These are phyloP conservation scores for Albugo candida DNA, from an alignment of 352 stramenopile species.

Conservation along the genomic window DNA sequence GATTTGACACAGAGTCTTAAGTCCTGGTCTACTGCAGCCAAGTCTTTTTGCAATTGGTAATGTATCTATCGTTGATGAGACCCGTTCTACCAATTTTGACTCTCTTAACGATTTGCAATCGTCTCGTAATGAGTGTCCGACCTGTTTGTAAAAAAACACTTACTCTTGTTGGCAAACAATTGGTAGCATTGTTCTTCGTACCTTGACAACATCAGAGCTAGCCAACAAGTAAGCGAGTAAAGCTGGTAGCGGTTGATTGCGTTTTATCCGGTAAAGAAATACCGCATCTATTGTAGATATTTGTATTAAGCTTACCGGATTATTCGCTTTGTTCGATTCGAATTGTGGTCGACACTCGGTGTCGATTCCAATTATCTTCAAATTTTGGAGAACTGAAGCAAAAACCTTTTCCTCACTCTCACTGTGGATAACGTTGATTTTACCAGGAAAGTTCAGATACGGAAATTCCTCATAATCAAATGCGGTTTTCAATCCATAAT, in stretches of 20 bases:
- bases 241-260: conserved; percentile 26
- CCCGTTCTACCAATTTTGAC: conserved; percentile 28
- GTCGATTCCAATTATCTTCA: conserved; percentile 36
- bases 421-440: conserved; percentile 43
- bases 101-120: conserved; percentile 45
- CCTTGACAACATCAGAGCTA: conserved; percentile 39
- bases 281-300: conserved; percentile 50
- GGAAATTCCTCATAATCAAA: conserved; percentile 32
- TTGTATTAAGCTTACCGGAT: conserved; percentile 64
- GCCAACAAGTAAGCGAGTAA: conserved; percentile 36
- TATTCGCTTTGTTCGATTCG: conserved; percentile 23
- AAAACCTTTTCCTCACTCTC: conserved; percentile 27
- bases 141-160: background rate
- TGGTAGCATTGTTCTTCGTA: conserved; percentile 8
- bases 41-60: conserved; percentile 58
- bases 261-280: conserved; percentile 51
- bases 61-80: conserved; percentile 60
- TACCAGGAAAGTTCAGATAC: conserved; percentile 21
- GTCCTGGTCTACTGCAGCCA: conserved; percentile 42
- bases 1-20: conserved; percentile 56
- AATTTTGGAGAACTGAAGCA: conserved; percentile 16
- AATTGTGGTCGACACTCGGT: conserved; percentile 64
- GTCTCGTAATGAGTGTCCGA: conserved; percentile 48
- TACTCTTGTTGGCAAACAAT: background rate
- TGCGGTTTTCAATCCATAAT: conserved; percentile 27